Evolutionary conservation across 108 stramenopile genomes (phyloP), one percentile per base, ranked within the genome.

Genomic region (Stephanodiscus triporus): DNA sequence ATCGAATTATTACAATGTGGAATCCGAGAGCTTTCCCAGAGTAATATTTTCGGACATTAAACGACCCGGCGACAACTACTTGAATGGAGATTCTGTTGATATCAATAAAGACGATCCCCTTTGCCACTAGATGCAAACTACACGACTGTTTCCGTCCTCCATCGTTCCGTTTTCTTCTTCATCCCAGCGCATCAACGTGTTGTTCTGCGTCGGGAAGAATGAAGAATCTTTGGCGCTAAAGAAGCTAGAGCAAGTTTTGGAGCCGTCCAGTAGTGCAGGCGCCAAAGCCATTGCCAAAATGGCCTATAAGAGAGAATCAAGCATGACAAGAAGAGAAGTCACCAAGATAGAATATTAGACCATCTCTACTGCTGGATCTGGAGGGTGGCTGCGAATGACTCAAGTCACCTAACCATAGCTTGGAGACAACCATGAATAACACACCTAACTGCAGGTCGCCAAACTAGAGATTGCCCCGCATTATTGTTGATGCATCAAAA

Each of bases 331-430:
- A 47, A 85, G 85, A 23, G 87, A 88, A 57, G 73, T 58, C 11
- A 65, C 84, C 19, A 88, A 73, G 85, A 88, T 64, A 55, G 85
- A 23, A 83, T 88, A 24, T 81, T 85, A 77, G 72, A 65, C 77
- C 79, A 36, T 84, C 83, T 22, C 13, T 43, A 10, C 47, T 87
- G 11, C 81, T 73, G 43, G 66, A 59, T 56, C 45, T 70, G 37
- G 69, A 32, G 17, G 49, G 20, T 54, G 47, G n/a, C 20, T 19
- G 43, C 17, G 20, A 56, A 56, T 56, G 17, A 38, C 40, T 40
- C 40, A 11, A 40, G 11, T 9, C 40, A 8, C 43, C 43, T 16
- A 45, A 16, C 43, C 43, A 34, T n/a, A 5, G 2, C 5, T 34
- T 34, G 32, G 32, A 34, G 32, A 34, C 32, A 34, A 34, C 32